A percentile compares a stretch with the other conserved stretches of the same genome.
Conservation (phyloP, 192 early-diverging fungal genomes). For the Pilaira anomala region DNA sequence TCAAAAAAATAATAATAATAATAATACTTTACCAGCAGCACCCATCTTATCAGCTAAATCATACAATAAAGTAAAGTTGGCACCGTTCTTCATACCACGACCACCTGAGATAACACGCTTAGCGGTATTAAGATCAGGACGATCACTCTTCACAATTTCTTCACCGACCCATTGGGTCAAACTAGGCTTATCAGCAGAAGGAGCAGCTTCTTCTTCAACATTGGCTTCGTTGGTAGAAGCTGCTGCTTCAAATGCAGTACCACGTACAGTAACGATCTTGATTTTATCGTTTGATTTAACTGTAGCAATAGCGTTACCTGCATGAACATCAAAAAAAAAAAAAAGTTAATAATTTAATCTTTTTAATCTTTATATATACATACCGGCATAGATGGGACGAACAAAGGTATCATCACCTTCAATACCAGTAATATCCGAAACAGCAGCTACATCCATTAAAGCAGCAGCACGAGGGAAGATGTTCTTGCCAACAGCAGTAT, state of each 20-base stretch:
- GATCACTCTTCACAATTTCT: conserved; percentile 90
- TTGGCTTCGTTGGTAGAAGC: conserved; percentile 42
- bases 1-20: too few species aligned
- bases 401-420: conserved; percentile 85
- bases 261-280: conserved; percentile 89
- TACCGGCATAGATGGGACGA: conserved; percentile 96
- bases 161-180: conserved; percentile 83
- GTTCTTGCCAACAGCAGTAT: conserved; percentile 93
- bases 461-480: conserved; percentile 91
- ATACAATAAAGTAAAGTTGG: conserved; percentile 91
- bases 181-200: conserved; percentile 52
- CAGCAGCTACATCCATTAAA: conserved; percentile 82
- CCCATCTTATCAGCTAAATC: conserved; percentile 92
- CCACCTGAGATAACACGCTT: conserved; percentile 92
- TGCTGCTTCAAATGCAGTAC: conserved; percentile 85
- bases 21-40: conserved; percentile 86
- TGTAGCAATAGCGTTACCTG: conserved; percentile 93
- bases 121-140: conserved; percentile 86
- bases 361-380: conserved; percentile 7
- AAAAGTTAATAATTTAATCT: conserved; percentile 2
- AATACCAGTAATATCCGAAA: conserved; percentile 86
- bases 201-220: conserved; percentile 67
- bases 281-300: conserved; percentile 86
- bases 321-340: background rate
- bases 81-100: conserved; percentile 93